Base-by-base conservation (phyloP, 352 stramenopile genomes). In the Globisporangium lucens region DNA sequence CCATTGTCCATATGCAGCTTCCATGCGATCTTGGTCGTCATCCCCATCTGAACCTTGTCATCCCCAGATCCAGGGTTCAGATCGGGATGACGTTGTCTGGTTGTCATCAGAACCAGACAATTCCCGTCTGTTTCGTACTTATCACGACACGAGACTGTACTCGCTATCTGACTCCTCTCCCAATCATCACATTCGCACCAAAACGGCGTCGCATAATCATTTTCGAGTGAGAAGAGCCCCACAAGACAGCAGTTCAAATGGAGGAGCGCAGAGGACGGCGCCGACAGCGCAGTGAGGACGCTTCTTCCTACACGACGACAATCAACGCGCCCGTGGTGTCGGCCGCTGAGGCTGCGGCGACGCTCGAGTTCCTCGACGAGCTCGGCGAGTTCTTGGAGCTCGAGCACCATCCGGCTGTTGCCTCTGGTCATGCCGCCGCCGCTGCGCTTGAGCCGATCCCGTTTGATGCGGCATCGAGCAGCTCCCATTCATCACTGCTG, bases 351-450 rank as follows among this genome's bases (percentile, higher is more conserved):
- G 51, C 51, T 5, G 51, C 51, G 5, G 51, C 51, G 51, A 56
- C 51, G 10, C 51, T 56, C 51, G 51, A 56, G 24, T 56, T 56
- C 12, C 51, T 56, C 24, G 51, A 56, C 24, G 51, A 56, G 12
- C 51, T 56, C 22, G 51, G 51, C 51, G 51, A 56, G 24, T 56
- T 56, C 24, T 24, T 56, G 24, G 51, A 56, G 51, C n/a, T 56
- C 22, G 51, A 56, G 51, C 51, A 56, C 10, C 51, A 15, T n/a
- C n/a, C 49, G 22, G 10, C 22, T 29, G 22, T 7, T 1, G n/a
- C 22, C 10, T 46, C 38, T 17, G 36, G 36, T 43, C 10, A n/a
- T 56, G 10, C 10, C 4, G 8, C 51, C 1, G 10, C 51, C 7
- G 10, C 24, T 24, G 0, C 24, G 22, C 22, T 56, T 12, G 51